phyloP scores from a whole-genome alignment of 495 filamentous ascomycete genomes.

The Copromyces sp. region DNA sequence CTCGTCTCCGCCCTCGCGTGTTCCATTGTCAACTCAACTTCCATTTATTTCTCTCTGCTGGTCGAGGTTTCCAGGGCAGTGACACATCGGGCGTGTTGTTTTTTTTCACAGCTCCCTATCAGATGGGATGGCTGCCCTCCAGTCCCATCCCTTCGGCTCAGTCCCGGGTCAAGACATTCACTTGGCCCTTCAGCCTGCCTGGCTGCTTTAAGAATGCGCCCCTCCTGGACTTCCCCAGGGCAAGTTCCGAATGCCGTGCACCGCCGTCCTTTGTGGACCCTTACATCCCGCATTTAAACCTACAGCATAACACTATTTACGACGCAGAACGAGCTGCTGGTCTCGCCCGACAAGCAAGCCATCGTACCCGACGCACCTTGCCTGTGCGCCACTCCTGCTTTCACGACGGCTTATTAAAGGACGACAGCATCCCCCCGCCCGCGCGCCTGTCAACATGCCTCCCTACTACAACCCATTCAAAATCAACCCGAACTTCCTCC shows the following conservation, averaged over 20 bases:
- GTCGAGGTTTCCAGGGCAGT: neutral
- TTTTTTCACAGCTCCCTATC: neutral
- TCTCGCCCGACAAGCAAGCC: neutral
- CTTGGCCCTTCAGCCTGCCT: neutral
- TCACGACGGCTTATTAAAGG: neutral
- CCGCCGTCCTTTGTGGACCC: neutral
- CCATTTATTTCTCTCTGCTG: neutral
- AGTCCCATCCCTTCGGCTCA: neutral
- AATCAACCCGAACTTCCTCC: constrained; percentile 2
- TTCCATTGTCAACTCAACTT: neutral
- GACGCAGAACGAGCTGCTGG: neutral
- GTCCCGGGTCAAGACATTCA: neutral
- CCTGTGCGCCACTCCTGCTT: neutral
- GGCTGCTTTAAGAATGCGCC: neutral
- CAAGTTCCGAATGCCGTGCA: neutral
- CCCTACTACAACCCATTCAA: constrained; percentile 3
- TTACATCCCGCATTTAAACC: neutral
- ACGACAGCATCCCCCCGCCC: neutral
- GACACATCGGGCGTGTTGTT: neutral
- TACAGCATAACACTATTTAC: neutral
- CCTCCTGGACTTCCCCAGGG: neutral
- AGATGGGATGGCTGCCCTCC: neutral
- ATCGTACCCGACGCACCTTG: neutral
- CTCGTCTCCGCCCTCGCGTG: neutral
- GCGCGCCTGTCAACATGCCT: constrained; percentile 4